Evolutionary conservation across 2,329 filamentous ascomycete genomes (phyloP).

Genomic region (Cladophialophora yegresii): DNA sequence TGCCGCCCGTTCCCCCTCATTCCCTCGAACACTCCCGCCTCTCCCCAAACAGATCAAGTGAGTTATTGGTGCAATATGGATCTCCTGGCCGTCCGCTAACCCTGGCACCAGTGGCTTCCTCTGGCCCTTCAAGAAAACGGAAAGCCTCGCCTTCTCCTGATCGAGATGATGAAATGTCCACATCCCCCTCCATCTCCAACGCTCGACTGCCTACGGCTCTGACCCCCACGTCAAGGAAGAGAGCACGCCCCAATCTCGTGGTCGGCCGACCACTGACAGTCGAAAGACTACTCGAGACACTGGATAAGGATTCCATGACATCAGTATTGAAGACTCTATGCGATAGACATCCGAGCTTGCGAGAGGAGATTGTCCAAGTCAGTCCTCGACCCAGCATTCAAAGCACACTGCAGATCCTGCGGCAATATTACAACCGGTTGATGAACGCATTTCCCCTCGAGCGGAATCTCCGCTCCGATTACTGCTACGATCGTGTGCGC

Average conservation of each 20-base stretch:
- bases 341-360: constrained; percentile 82
- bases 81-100: constrained; percentile 16
- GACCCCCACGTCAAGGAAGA: constrained; percentile 67
- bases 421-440: constrained; percentile 76
- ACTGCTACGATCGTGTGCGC: constrained; percentile 90
- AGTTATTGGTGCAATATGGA: constrained; percentile 36
- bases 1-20: constrained; percentile 63
- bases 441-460: constrained; percentile 81
- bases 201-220: constrained; percentile 70
- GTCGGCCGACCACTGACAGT: constrained; percentile 66
- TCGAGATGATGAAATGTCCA: constrained; percentile 73
- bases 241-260: constrained; percentile 66
- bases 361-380: constrained; percentile 76
- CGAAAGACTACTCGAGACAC: constrained; percentile 85
- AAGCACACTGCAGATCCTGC: constrained; percentile 76
- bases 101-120: constrained; percentile 38
- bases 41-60: constrained; percentile 63
- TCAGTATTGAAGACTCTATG: constrained; percentile 87
- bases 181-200: constrained; percentile 82
- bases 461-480: constrained; percentile 81
- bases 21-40: constrained; percentile 62
- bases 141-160: constrained; percentile 61
- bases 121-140: constrained; percentile 65
- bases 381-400: constrained; percentile 85
- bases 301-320: constrained; percentile 81